phyloP scores from a whole-genome alignment of 768 basidiomycete genomes.

The Auricularia sp. region DNA sequence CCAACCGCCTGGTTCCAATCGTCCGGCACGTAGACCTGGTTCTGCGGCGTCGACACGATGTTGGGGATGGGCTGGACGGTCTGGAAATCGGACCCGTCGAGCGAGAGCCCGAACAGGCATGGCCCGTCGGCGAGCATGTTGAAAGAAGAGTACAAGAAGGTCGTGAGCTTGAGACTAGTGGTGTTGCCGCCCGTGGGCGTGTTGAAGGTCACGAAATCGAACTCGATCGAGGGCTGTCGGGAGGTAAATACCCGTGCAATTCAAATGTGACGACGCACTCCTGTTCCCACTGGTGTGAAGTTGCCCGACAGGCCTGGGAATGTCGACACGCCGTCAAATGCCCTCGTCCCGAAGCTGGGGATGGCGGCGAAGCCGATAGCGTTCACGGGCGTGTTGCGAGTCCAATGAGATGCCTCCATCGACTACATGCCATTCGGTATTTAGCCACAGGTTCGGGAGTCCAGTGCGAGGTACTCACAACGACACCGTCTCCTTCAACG shows the following conservation, averaged over 20 bases:
- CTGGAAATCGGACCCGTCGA: slow-evolving; percentile 28
- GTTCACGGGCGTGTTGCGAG: slow-evolving; percentile 35
- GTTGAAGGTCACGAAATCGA: slow-evolving; percentile 56
- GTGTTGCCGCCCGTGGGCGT: slow-evolving; percentile 33
- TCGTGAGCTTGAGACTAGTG: slow-evolving; percentile 25
- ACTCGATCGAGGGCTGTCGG: slow-evolving; percentile 25
- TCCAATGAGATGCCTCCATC: slow-evolving; percentile 54
- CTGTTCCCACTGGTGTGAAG: slow-evolving; percentile 44
- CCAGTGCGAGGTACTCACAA: slow-evolving; percentile 14
- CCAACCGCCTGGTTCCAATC: slow-evolving; percentile 49
- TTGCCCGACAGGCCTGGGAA: slow-evolving; percentile 40
- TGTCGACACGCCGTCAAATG: slow-evolving; percentile 50
- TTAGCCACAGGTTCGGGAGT: not conserved
- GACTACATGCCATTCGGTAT: slow-evolving; percentile 16
- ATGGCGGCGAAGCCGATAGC: slow-evolving; percentile 50
- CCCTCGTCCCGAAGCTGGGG: slow-evolving; percentile 44
- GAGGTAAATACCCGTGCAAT: not conserved
- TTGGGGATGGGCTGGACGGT: slow-evolving; percentile 18
- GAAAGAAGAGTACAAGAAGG: slow-evolving; percentile 40
- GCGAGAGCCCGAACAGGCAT: slow-evolving; percentile 38
- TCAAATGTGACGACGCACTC: slow-evolving; percentile 37
- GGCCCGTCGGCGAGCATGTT: slow-evolving; percentile 43
- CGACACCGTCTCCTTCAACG: slow-evolving; percentile 50
- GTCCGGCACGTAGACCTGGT: slow-evolving; percentile 32
- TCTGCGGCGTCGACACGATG: slow-evolving; percentile 21